Percentiles rank a stretch among this genome's conserved stretches.
Evolutionary conservation across 106 monocot genomes (phyloP).

Genomic region (Amphibolis antarctica): DNA sequence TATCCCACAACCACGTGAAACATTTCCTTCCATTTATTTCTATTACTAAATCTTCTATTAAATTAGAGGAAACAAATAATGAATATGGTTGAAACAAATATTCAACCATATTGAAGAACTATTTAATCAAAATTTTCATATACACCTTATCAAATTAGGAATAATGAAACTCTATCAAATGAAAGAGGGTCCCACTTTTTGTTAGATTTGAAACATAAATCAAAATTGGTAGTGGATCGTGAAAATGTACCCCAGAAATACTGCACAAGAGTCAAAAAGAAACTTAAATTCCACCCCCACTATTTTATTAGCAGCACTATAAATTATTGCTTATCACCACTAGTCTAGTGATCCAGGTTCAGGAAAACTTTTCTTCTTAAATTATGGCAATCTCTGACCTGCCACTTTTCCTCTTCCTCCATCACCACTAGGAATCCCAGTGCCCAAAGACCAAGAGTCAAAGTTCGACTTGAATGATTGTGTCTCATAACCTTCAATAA

Average conservation of each 20-base stretch:
- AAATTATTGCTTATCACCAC: neutral
- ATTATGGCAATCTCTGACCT: constrained; percentile 30
- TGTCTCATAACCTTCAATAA: constrained; percentile 87
- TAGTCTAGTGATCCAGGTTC: neutral
- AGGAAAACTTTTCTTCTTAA: neutral
- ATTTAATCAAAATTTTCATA: neutral
- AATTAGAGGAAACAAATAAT: too few relatives aligned
- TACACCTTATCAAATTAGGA: neutral
- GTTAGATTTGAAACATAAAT: too few relatives aligned
- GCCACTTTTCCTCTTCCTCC: constrained; percentile 96
- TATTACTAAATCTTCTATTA: too few relatives aligned
- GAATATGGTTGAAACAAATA: too few relatives aligned
- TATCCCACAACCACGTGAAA: too few relatives aligned
- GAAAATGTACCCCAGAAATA: too few relatives aligned
- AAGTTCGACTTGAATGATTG: constrained; percentile 81
- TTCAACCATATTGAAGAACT: too few relatives aligned
- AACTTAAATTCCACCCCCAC: neutral
- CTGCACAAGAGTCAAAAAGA: too few relatives aligned
- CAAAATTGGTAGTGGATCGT: too few relatives aligned
- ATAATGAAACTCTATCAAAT: too few relatives aligned
- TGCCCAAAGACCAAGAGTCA: constrained; percentile 66
- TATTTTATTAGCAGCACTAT: neutral
- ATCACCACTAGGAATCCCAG: constrained; percentile 35
- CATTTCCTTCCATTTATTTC: too few relatives aligned
- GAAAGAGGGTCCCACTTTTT: too few relatives aligned